phyloP scores from a whole-genome alignment of 495 filamentous ascomycete species.

The Lepidopterella palustris region DNA sequence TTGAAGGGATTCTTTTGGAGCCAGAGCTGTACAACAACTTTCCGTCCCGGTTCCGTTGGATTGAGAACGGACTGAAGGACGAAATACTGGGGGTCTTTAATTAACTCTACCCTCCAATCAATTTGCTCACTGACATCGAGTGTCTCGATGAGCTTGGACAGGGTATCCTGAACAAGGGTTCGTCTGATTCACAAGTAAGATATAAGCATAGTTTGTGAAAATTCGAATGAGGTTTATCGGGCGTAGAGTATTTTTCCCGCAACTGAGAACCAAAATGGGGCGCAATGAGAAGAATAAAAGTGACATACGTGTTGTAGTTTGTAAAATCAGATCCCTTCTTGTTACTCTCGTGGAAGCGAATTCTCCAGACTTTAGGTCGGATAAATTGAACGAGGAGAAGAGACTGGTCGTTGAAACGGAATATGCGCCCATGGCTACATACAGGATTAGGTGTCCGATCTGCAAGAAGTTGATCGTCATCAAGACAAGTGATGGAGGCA shows the following conservation, averaged over 20 bases:
- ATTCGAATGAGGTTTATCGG: too few relatives aligned
- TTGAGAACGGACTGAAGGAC: background rate
- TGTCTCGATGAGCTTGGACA: background rate
- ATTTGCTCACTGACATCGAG: background rate
- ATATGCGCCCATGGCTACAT: background rate
- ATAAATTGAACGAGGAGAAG: background rate
- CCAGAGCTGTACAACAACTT: background rate
- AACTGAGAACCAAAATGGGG: too few relatives aligned
- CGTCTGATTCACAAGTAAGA: too few relatives aligned
- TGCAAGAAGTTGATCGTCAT: background rate
- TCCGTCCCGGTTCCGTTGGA: background rate
- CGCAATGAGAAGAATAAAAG: too few relatives aligned
- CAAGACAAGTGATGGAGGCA: background rate
- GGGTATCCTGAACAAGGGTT: background rate
- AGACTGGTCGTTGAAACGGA: background rate
- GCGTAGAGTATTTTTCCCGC: too few relatives aligned
- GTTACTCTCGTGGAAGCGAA: background rate
- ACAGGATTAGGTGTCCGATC: background rate
- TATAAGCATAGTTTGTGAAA: too few relatives aligned
- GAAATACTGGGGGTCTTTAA: background rate
- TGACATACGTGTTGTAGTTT: background rate
- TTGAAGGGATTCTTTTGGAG: background rate
- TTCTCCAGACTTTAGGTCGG: background rate
- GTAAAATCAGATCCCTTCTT: background rate
- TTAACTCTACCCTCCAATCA: background rate